phyloP scores from a whole-genome alignment of 179 eudicot genomes.

The Kewa caespitosa region DNA sequence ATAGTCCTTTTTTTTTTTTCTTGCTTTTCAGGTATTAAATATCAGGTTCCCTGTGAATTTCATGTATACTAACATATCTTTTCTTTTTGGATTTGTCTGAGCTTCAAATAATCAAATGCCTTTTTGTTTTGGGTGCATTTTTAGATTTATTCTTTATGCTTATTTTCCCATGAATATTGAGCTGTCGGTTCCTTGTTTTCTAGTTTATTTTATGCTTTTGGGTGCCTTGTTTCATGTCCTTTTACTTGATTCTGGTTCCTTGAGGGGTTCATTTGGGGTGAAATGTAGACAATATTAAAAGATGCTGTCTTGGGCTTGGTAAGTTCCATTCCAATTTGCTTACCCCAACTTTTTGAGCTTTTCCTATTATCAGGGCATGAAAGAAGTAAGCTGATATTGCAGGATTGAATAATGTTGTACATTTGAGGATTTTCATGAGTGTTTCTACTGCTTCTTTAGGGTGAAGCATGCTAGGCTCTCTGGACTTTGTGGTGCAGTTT shows the following conservation, averaged over 20 bases:
- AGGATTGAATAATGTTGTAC: neutral
- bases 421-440: slow-evolving; percentile 10
- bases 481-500: slow-evolving; percentile 6
- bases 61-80: neutral
- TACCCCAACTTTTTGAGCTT: neutral
- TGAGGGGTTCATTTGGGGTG: neutral
- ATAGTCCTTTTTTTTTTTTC: slow-evolving; percentile 3
- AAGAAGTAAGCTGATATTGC: slow-evolving; percentile 31
- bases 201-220: slow-evolving; percentile 4
- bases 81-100: neutral
- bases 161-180: neutral
- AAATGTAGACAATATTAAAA: neutral
- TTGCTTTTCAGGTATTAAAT: slow-evolving; percentile 2
- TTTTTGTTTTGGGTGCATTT: neutral
- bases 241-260: slow-evolving; percentile 10
- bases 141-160: neutral
- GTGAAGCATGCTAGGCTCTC: slow-evolving; percentile 14
- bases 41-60: neutral
- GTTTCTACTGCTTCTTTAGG: slow-evolving; percentile 7
- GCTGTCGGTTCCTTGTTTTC: neutral
- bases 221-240: slow-evolving; percentile 1
- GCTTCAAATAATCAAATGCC: slow-evolving; percentile 1
- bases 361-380: slow-evolving; percentile 16
- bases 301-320: slow-evolving; percentile 14
- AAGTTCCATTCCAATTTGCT: neutral